Base-by-base conservation (phyloP, 2,329 filamentous ascomycete species). In the Aspergillus arachidicola region DNA sequence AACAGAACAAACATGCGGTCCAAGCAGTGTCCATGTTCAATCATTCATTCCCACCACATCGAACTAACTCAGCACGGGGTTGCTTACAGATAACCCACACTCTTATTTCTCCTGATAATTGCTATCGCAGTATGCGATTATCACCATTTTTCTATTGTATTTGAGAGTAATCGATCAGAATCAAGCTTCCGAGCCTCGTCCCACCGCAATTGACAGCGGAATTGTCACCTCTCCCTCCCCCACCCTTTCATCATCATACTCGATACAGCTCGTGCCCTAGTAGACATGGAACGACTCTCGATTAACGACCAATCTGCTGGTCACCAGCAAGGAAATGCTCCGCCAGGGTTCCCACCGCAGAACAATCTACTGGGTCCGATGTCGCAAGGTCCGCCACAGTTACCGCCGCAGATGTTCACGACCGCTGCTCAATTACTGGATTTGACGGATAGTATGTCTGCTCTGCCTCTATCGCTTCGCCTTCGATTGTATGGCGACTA, bases 401-500 rank as follows among this genome's bases (percentile, higher is more conserved):
- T 84, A 61, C 82, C 82, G 16, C 94, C 94, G 64, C 94, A 99
- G 83, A 97, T 98, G 91, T 99, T 99, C 82, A 96, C 95, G 21
- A 99, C 95, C 36, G 95, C 95, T 36, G 94, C 95, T 60, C 95
- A 98, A 83, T 84, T 99, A 63, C 84, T 99, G 63, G 95, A 99
- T 78, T 85, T 99, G 73, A 98, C 95, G 72, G 95, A 99, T 82
- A 99, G 94, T 98, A 88, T 83, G 91, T 73, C 23, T 56, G 43
- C 4, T 32, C 34, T 16, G 4, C 36, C 2, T 28, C 21, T 19
- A 12, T 26, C 38, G 16, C 19, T 19, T 62, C 21, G 11, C 26
- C 46, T 19, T 26, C 50, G 7, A 28, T 32, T 12, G 19, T n/a
- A 51, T 32, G 26, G 28, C 28, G 28, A 34, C 30, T 30, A 23